Conservation (phyloP, 2,329 filamentous ascomycete species). For the Aureobasidium leucospermi region DNA sequence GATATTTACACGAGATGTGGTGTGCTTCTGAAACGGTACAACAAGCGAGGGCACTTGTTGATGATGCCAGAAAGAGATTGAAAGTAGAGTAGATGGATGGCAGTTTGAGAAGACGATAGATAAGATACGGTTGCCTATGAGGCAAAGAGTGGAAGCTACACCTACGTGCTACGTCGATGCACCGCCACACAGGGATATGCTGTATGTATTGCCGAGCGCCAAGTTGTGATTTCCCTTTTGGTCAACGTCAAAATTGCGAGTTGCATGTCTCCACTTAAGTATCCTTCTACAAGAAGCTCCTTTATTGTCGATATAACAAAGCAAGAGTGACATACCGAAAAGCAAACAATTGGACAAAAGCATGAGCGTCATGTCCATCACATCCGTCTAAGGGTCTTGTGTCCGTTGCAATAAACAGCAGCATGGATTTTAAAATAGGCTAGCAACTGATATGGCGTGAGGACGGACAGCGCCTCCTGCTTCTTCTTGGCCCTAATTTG, state of each 20-base stretch:
- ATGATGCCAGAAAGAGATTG: not conserved
- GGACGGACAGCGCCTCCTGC: slow-evolving; percentile 1
- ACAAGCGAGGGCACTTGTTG: not conserved
- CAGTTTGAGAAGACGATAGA: slow-evolving; percentile 1
- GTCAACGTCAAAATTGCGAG: slow-evolving; percentile 10
- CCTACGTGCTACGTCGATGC: not conserved
- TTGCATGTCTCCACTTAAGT: not conserved
- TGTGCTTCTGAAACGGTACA: not conserved
- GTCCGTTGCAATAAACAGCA: not conserved
- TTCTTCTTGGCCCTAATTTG: slow-evolving; percentile 11
- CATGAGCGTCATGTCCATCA: not conserved
- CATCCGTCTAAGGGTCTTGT: not conserved
- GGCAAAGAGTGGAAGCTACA: not conserved
- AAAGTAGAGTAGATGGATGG: not conserved
- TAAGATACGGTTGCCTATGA: slow-evolving; percentile 6
- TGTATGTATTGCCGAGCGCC: not conserved
- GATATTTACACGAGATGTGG: not conserved
- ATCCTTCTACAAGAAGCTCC: not conserved
- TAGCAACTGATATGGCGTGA: slow-evolving; percentile 13
- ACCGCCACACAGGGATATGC: not conserved
- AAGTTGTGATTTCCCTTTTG: not conserved
- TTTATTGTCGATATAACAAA: not conserved
- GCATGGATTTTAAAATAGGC: not conserved
- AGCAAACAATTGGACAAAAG: not conserved
- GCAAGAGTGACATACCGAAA: not conserved